These are phyloP conservation scores for Podospora australis DNA, from an alignment of 495 filamentous ascomycete species.

Conservation along the genomic window DNA sequence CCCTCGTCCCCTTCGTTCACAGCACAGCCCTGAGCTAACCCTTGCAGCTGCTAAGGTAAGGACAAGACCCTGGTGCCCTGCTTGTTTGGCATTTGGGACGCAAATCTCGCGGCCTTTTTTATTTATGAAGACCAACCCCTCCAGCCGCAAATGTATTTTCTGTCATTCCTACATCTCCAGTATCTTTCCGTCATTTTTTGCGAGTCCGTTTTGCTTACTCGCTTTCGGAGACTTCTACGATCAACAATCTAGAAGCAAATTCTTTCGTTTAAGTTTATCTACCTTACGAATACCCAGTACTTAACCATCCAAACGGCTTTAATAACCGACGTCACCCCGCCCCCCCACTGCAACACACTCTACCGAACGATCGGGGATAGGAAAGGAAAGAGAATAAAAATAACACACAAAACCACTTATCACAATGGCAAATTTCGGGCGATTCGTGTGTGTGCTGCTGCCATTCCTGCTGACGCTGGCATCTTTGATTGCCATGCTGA, in stretches of 20 bases:
- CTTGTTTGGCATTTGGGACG: constrained; percentile 1
- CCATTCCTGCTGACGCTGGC: constrained; percentile 71
- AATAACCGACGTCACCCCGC: not conserved
- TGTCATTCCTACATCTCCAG: not conserved
- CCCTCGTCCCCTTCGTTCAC: too few relatives aligned
- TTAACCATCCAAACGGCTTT: too few relatives aligned
- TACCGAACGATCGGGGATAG: too few relatives aligned
- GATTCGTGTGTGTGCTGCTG: constrained; percentile 73
- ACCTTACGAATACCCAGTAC: too few relatives aligned
- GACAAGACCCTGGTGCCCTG: not conserved
- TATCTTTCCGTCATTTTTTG: not conserved
- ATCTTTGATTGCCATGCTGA: constrained; percentile 62
- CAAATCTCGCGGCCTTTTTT: not conserved
- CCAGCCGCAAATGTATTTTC: too few relatives aligned
- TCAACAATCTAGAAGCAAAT: too few relatives aligned
- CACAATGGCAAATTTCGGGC: constrained; percentile 46
- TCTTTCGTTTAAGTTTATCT: too few relatives aligned
- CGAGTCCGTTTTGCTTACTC: too few relatives aligned
- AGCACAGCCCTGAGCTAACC: constrained; percentile 9
- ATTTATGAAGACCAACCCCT: constrained; percentile 4
- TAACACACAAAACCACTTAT: constrained; percentile 2
- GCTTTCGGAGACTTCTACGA: not conserved
- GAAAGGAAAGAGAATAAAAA: too few relatives aligned
- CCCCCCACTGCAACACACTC: not conserved
- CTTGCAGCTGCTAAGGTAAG: constrained; percentile 1